Evolutionary conservation across 768 basidiomycete genomes (phyloP).

Genomic region (Mycena epipterygia): DNA sequence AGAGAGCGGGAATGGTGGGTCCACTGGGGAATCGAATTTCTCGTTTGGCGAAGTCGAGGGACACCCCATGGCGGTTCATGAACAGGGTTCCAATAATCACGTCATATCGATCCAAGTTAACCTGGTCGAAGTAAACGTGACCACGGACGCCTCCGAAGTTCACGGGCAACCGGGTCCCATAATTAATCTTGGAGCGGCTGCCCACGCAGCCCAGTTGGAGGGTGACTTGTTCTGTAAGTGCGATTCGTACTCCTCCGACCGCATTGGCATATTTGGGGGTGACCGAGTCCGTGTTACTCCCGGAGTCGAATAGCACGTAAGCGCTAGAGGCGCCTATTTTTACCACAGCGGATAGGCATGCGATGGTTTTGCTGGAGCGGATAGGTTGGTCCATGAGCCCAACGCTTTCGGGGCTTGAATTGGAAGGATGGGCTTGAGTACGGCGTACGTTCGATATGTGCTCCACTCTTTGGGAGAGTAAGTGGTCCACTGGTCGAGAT

Average conservation of each 20-base stretch:
- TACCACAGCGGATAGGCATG: no score
- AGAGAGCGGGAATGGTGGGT: no score
- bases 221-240: conserved; percentile 24
- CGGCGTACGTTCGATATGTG: background rate
- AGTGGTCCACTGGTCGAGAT: background rate
- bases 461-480: background rate
- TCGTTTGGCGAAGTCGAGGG: background rate
- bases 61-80: background rate
- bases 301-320: conserved; percentile 40
- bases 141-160: no score
- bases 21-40: no score
- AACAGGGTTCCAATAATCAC: background rate
- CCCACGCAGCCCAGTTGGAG: conserved; percentile 33
- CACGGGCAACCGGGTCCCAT: no score
- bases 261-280: no score
- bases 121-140: no score
- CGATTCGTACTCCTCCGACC: conserved; percentile 32
- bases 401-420: no score
- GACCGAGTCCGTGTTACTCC: conserved; percentile 39
- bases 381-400: conserved; percentile 10
- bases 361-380: background rate
- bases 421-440: background rate
- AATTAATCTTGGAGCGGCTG: no score
- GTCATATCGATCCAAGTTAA: no score
- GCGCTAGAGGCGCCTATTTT: no score